Base-by-base conservation (phyloP, 345 rosid genomes). In the Euclidium syriacum region DNA sequence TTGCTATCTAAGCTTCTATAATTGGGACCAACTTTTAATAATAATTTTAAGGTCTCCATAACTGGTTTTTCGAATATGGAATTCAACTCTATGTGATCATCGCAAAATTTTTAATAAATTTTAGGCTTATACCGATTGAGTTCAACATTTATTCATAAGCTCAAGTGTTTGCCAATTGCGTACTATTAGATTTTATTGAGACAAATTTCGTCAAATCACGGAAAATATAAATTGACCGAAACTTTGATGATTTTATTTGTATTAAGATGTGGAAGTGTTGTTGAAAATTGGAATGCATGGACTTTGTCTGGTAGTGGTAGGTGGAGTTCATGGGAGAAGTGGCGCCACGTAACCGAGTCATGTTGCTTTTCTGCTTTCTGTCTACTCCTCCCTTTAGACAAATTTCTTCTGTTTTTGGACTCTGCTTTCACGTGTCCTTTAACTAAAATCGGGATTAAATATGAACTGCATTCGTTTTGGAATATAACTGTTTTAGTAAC, bases 321-420 rank as follows among this genome's bases (percentile, higher is more conserved):
- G 73, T 69, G 54, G 35, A 60, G 58, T 26, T 43, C 67, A 30
- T 25, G 52, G 52, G 32, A 56, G 57, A 68, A 60, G 39, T 43
- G 50, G 33, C 48, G 39, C 25, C 62, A 53, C 73, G 67, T 42
- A 59, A 27, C 8, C 15, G 36, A 23, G 18, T 51, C 17, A 38
- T 67, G 52, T 42, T 40, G 17, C 52, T 10, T 20, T 14, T 29
- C 18, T 52, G 44, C 34, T 53, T 22, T 42, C 44, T 64, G 61
- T 58, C 43, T 30, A 57, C 64, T 14, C 56, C 34, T 55, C 29
- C 38, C 23, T 55, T 46, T 2, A 10, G 42, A 57, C 71, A 48
- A 23, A 20, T 38, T 48, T 58, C 29, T 58, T 15, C 2, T 16
- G 14, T 39, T 29, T n/a, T 29, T n/a, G 26, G 43, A 58, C 36